phyloP scores from a whole-genome alignment of 2,329 filamentous ascomycete genomes.

The Cercospora janseana region DNA sequence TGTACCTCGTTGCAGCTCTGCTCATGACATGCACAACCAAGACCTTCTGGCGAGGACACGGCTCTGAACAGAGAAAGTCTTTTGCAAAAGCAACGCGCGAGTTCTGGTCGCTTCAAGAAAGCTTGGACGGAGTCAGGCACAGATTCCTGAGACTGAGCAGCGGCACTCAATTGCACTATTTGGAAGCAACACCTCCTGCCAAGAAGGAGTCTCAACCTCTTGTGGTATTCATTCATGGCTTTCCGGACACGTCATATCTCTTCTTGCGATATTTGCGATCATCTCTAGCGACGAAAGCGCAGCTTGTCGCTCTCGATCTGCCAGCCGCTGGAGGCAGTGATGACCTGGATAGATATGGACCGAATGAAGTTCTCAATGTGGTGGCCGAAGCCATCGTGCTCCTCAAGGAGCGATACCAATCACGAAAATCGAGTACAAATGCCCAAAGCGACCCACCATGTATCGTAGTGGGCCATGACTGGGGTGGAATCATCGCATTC shows the following conservation, averaged over 20 bases:
- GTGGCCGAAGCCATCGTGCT: slow-evolving; percentile 54
- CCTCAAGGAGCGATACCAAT: slow-evolving; percentile 48
- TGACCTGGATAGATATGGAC: slow-evolving; percentile 49
- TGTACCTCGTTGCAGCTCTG: slow-evolving; percentile 18
- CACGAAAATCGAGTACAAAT: slow-evolving; percentile 1
- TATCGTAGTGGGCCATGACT: slow-evolving; percentile 48
- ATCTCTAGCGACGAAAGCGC: slow-evolving; percentile 41
- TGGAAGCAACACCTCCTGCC: slow-evolving; percentile 30
- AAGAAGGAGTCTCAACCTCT: slow-evolving; percentile 8
- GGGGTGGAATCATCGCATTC: slow-evolving; percentile 51
- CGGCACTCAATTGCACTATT: slow-evolving; percentile 56
- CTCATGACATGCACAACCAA: slow-evolving; percentile 17
- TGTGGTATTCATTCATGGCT: slow-evolving; percentile 40
- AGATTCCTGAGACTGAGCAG: slow-evolving; percentile 51
- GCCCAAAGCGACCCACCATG: slow-evolving; percentile 31
- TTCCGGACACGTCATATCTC: slow-evolving; percentile 58
- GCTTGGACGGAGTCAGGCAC: slow-evolving; percentile 49
- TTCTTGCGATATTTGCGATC: slow-evolving; percentile 53
- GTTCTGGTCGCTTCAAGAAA: slow-evolving; percentile 55
- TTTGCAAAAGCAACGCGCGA: slow-evolving; percentile 47
- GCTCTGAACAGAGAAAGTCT: not conserved
- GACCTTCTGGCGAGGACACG: slow-evolving; percentile 18
- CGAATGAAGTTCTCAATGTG: slow-evolving; percentile 53
- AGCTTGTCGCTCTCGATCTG: slow-evolving; percentile 56
- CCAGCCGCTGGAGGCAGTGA: slow-evolving; percentile 61